Evolutionary conservation across 768 basidiomycete genomes (phyloP), one percentile per base, ranked within the genome.

Genomic region (Russula abietina): DNA sequence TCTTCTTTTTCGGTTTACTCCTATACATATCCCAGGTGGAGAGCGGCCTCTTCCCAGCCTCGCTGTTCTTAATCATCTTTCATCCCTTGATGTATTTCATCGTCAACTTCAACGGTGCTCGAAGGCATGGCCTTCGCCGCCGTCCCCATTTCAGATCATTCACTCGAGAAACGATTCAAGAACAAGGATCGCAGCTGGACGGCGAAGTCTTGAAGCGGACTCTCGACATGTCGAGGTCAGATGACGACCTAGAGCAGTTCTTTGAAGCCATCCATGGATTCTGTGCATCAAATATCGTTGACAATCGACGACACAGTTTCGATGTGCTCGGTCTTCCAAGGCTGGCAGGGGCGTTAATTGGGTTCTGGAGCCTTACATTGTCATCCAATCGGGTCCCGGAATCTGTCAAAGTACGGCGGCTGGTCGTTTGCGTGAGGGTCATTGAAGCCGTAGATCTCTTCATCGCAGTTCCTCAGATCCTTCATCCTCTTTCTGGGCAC

Each of bases 211-310:
- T 59, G 22, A n/a, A n/a, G 22, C 38, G 38, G 19, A 59, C 57
- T 8, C n/a, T 59, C 26, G 26, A 59, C 10, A 11, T 17, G n/a
- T 4, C 30, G 28, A 28, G n/a, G 3, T 26, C n/a, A 39, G 57
- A 59, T 16, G 17, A 50, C 22, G 48, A 59, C 24, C 7, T 59
- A 11, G 48, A 49, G 57, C 57, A 28, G 9, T 50, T 59, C 28
- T 41, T 51, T 10, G 41, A 49, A n/a, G 19, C 26, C 7, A 39
- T 59, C 6, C 57, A 26, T 30, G 41, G 57, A n/a, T 59, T 59
- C 11, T 59, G 36, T 28, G n/a, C 12, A 4, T 59, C 57, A 17
- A 5, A 50, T 39, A n/a, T 50, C 11, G 38, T 59, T 17, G 17
- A 30, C 1, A 11, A 51, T 30, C 36, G 26, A 14, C 57, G 26